Evolutionary conservation across 169 alveolate genomes (phyloP).

Genomic region (Cyclospora cayetanensis): DNA sequence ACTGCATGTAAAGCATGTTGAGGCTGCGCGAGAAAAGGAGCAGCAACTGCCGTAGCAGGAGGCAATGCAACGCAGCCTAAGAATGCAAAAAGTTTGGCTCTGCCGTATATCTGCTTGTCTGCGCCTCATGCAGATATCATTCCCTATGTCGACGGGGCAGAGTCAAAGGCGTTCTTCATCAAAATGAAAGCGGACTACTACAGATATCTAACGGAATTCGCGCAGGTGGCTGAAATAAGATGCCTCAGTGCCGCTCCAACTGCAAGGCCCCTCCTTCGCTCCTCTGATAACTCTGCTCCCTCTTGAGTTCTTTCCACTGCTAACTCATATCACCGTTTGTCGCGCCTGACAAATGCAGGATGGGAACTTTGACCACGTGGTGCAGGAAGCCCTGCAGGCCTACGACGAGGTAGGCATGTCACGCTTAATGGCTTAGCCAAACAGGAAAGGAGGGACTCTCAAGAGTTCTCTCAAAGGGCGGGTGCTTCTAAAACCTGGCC

Average conservation of each 20-base stretch:
- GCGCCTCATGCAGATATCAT: not conserved
- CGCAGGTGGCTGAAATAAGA: slow-evolving; percentile 70
- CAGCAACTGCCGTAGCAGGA: not conserved
- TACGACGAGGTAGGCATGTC: slow-evolving; percentile 82
- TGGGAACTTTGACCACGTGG: slow-evolving; percentile 91
- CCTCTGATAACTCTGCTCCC: too few species aligned
- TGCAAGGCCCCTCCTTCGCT: too few species aligned
- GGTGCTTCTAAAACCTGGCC: too few species aligned
- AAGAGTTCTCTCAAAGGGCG: too few species aligned
- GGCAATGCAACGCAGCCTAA: not conserved
- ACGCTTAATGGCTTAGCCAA: not conserved
- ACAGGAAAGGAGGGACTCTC: too few species aligned
- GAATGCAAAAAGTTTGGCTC: not conserved
- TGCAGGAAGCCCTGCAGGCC: slow-evolving; percentile 94
- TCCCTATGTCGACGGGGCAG: slow-evolving; percentile 75
- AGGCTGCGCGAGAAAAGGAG: not conserved
- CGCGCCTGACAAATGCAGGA: slow-evolving; percentile 86
- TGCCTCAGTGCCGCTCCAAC: too few species aligned
- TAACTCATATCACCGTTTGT: too few species aligned
- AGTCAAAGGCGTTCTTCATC: slow-evolving; percentile 93
- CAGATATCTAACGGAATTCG: slow-evolving; percentile 96
- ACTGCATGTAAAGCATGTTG: not conserved
- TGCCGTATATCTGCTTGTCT: not conserved
- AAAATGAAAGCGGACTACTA: slow-evolving; percentile 98
- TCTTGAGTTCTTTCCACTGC: too few species aligned